phyloP scores from a whole-genome alignment of 129 eudicot genomes.

The Escallonia herrerae region DNA sequence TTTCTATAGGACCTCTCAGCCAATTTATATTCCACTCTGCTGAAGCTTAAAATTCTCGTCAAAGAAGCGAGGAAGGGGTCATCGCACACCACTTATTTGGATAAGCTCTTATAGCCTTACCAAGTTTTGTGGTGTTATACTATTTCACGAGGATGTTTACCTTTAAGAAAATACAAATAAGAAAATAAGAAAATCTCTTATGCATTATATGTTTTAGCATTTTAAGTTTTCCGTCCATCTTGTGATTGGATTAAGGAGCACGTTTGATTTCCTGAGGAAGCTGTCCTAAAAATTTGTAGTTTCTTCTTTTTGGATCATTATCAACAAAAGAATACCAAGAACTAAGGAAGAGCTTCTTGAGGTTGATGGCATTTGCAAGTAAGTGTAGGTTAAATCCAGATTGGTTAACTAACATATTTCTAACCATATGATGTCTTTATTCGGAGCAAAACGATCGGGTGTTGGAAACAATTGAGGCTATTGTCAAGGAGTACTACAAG shows the following conservation, averaged over 20 bases:
- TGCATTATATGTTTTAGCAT: neutral
- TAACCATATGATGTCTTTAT: no score
- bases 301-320: constrained; percentile 41
- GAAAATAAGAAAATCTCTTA: no score
- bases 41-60: constrained; percentile 46
- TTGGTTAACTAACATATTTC: no score
- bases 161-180: no score
- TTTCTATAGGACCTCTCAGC: constrained; percentile 48
- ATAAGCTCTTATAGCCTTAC: constrained; percentile 29
- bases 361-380: constrained; percentile 72
- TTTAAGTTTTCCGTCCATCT: neutral
- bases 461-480: constrained; percentile 63
- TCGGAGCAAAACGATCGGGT: constrained; percentile 61
- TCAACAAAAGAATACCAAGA: constrained; percentile 57
- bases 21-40: constrained; percentile 39
- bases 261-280: constrained; percentile 1
- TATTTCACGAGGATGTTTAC: no score
- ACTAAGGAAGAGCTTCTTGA: constrained; percentile 79
- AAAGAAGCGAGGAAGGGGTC: constrained; percentile 41
- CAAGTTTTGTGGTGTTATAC: neutral
- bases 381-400: no score
- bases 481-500: constrained; percentile 47
- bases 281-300: neutral
- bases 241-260: neutral
- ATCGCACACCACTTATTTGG: constrained; percentile 55